phyloP scores from a whole-genome alignment of 2,329 filamentous ascomycete species.

The Eutypa lata region DNA sequence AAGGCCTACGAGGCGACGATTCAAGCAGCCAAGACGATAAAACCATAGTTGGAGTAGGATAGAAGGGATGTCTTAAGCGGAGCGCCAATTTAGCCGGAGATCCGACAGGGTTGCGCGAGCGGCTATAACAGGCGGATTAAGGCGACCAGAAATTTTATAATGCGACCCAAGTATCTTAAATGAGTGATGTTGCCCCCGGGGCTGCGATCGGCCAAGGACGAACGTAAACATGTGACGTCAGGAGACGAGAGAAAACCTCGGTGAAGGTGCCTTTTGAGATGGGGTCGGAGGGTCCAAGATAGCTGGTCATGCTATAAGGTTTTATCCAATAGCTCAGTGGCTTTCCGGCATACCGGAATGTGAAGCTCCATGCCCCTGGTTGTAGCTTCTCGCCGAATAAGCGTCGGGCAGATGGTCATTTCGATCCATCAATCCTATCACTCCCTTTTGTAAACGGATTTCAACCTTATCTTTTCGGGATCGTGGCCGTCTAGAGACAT shows the following conservation, averaged over 20 bases:
- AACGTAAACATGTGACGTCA: not conserved
- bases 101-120: conserved; percentile 8
- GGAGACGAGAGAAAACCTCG: not conserved
- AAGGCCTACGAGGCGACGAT: conserved; percentile 15
- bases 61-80: conserved; percentile 19
- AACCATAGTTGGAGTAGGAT: conserved; percentile 15
- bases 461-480: not conserved
- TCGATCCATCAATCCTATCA: not conserved
- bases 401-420: not conserved
- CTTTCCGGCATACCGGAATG: not conserved
- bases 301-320: no score
- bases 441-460: not conserved
- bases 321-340: not conserved
- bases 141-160: conserved; percentile 13
- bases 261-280: not conserved
- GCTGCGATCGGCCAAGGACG: not conserved
- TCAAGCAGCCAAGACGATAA: conserved; percentile 19
- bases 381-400: not conserved
- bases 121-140: conserved; percentile 18
- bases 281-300: not conserved
- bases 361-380: not conserved
- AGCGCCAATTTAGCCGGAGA: conserved; percentile 28
- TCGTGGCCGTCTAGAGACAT: not conserved
- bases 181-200: not conserved
- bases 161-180: not conserved